Conservation (phyloP, 129 eudicot species). For the Flaveria trinervia region DNA sequence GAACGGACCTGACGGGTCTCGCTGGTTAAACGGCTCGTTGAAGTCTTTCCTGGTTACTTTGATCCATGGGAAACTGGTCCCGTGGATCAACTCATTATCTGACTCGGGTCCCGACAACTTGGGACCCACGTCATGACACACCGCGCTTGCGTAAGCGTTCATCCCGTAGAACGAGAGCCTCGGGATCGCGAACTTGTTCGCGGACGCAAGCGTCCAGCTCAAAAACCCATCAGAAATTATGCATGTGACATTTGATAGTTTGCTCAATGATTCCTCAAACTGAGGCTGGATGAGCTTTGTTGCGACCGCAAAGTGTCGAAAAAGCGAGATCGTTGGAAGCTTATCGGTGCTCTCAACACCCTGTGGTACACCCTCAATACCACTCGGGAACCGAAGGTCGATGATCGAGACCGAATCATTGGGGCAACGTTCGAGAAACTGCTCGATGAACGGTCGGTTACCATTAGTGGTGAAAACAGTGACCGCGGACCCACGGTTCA, state of each 20-base stretch:
- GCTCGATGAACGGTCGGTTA: conserved; percentile 55
- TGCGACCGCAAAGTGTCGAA: conserved; percentile 44
- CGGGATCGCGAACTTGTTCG: conserved; percentile 58
- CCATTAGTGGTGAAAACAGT: conserved; percentile 72
- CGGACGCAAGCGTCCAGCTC: conserved; percentile 65
- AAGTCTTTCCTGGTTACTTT: conserved; percentile 58
- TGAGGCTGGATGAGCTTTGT: conserved; percentile 53
- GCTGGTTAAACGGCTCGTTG: conserved; percentile 21
- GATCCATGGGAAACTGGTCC: conserved; percentile 56
- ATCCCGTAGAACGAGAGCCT: conserved; percentile 55
- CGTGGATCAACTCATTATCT: conserved; percentile 44
- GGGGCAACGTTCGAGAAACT: conserved; percentile 29
- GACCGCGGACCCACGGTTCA: conserved; percentile 35
- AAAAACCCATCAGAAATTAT: conserved; percentile 66
- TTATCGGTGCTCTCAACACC: conserved; percentile 79
- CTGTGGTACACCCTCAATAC: conserved; percentile 39
- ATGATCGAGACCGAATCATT: conserved; percentile 20
- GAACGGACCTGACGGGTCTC: conserved; percentile 14
- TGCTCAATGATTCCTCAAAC: conserved; percentile 46
- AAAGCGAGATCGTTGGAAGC: conserved; percentile 71
- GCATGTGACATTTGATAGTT: conserved; percentile 38
- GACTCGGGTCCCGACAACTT: conserved; percentile 30
- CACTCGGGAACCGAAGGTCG: conserved; percentile 53
- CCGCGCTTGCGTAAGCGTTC: conserved; percentile 28
- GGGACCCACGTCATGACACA: not conserved